Evolutionary conservation across 139 green algal species (phyloP), one percentile per base, ranked within the genome.

Genomic region (Ettlia oleoabundans): DNA sequence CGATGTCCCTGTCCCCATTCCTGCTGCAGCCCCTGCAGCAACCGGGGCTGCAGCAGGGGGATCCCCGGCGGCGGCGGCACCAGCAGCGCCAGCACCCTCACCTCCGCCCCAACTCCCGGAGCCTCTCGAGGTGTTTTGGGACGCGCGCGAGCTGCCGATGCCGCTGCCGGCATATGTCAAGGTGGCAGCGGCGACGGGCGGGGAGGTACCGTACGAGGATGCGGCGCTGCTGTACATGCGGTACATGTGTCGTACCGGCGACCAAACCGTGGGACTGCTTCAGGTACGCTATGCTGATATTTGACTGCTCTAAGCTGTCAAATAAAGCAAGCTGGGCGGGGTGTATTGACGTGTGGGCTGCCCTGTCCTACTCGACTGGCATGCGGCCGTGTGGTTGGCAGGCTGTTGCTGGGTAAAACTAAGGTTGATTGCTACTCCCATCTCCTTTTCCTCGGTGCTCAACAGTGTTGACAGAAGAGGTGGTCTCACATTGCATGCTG

Each of bases 141-240:
- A 85, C 35, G 80, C 80, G 6, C 8, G 26, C 32, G 80, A 83
- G 63, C 76, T 66, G 30, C 62, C 62, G 32, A 35, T 65, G 78
- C 65, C 66, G 53, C 63, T 79, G 47, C 42, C 51, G 58, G 30
- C 33, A 52, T 24, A 26, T 13, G 18, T 65, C n/a, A n/a, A n/a
- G n/a, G n/a, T n/a, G 26, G 69, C 61, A 22, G 58, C 43, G 6
- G 32, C 51, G 22, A 40, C 51, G 33, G 41, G 24, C 13, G 51
- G 22, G 5, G 28, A 51, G 41, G 41, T 73, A 3, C 76, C 42
- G n/a, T 81, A 74, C 40, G 69, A 81, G 66, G 81, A 86, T 24
- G 28, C 81, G 1, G 64, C 55, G 1, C 51, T 82, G 52, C 81
- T 83, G 38, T 86, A 86, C 37, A 55, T 86, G 55, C 75, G 81